Conservation (phyloP, 495 filamentous ascomycete species). For the Neurospora discreta region DNA sequence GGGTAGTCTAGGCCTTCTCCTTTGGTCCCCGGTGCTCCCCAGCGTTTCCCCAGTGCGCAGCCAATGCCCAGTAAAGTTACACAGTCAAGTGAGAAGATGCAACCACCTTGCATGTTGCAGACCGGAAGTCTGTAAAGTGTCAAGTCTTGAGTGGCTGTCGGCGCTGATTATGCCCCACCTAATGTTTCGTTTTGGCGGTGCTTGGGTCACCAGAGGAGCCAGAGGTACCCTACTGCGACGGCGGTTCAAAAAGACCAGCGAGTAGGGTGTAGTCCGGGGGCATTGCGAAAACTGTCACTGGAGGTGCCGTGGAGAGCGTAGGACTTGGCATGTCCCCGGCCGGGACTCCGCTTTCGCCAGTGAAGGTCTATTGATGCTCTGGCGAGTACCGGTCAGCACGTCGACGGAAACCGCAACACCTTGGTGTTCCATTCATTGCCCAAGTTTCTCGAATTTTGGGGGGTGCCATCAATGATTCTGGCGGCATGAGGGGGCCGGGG, state of each 20-base stretch:
- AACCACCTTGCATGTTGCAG: slow-evolving; percentile 19
- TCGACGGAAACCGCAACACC: neutral
- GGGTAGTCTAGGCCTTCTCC: neutral
- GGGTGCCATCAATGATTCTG: neutral
- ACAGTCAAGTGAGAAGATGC: slow-evolving; percentile 9
- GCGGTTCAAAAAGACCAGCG: neutral
- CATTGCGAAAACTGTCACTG: neutral
- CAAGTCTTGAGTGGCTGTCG: slow-evolving; percentile 22
- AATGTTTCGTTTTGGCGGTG: slow-evolving; percentile 10
- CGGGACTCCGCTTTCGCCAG: neutral
- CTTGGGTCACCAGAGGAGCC: neutral
- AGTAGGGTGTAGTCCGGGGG: neutral
- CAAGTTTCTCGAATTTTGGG: neutral
- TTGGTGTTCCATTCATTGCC: neutral
- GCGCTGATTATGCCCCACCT: slow-evolving; percentile 13
- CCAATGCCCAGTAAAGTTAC: neutral
- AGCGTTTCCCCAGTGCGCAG: neutral
- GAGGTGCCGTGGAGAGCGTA: neutral
- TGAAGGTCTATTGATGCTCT: neutral
- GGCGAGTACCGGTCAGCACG: neutral
- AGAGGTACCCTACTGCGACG: neutral
- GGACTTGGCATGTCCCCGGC: neutral
- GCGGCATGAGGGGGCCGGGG: neutral
- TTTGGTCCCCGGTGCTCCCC: neutral
- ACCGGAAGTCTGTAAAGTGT: slow-evolving; percentile 21